These are phyloP conservation scores for Murraya paniculata DNA, from an alignment of 345 rosid genomes.

Conservation along the genomic window DNA sequence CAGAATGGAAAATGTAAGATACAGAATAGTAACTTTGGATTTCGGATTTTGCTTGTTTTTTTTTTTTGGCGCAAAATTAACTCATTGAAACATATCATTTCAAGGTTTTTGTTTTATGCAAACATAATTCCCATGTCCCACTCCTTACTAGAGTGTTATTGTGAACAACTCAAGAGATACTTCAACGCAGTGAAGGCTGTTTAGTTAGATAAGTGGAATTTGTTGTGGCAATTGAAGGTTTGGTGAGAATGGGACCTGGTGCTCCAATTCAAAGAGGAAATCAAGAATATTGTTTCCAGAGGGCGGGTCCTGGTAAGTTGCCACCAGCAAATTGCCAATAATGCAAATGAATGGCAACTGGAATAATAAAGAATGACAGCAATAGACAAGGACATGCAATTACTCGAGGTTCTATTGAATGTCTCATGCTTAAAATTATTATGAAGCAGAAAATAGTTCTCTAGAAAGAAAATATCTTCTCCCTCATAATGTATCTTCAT, in stretches of 20 bases:
- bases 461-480: background rate
- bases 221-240: slow-evolving; percentile 13
- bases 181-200: background rate
- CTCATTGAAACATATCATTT: background rate
- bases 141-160: background rate
- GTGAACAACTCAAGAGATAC: background rate
- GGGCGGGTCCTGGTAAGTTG: slow-evolving; percentile 20
- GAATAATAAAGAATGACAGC: slow-evolving; percentile 20
- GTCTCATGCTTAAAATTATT: background rate
- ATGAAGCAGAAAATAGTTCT: background rate
- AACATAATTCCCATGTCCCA: background rate
- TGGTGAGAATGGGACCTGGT: slow-evolving; percentile 25
- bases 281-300: slow-evolving; percentile 6
- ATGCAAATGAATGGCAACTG: slow-evolving; percentile 3
- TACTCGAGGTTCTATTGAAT: slow-evolving; percentile 8
- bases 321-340: slow-evolving; percentile 13
- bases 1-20: background rate
- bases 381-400: slow-evolving; percentile 24
- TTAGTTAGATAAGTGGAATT: background rate
- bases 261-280: slow-evolving; percentile 28
- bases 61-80: background rate
- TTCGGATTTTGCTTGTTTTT: background rate
- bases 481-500: background rate
- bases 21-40: background rate
- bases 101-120: background rate